Evolutionary conservation across 2,329 filamentous ascomycete species (phyloP), one percentile per base, ranked within the genome.

Genomic region (Penicillium capsulatum): DNA sequence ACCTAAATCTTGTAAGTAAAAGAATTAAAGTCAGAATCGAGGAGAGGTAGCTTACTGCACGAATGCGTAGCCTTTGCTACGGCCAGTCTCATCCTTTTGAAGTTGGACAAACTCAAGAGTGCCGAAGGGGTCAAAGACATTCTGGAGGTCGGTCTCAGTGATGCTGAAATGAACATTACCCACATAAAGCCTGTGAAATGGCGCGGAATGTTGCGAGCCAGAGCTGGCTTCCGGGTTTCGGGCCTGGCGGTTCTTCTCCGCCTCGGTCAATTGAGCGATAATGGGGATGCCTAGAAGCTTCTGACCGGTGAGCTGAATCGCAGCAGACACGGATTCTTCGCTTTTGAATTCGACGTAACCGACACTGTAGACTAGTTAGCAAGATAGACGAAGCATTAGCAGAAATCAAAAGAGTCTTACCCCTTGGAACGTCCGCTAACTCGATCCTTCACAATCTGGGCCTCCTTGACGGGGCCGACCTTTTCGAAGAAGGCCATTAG

Each of bases 131-230:
- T 94, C 88, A 67, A 98, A 98, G 46, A 98, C 89, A 64, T 91
- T 89, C 74, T 91, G 84, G 52, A 98, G 75, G 69, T 98, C 94
- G 65, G 84, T 82, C 70, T 98, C 92, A 62, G 89, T 96, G 65
- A 98, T 94, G 65, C 89, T 96, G 77, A 98, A 98, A 73, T 98
- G 92, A 56, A 98, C 97, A 66, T 98, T 98, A 68, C 92, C 92
- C 55, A 98, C 91, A 67, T 97, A 98, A 44, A 98, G 84, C 55
- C 94, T 86, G 70, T 98, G 92, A 74, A 97, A 97, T 16, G 92
- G 92, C 44, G 94, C 84, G 46, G 86, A 84, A 63, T 90, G 90
- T 44, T 84, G 82, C 54, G 87, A 80, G 43, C 71, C 73, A 51
- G 76, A 81, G 51, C 77, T 76, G 34, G 75, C 55, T 56, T 92